These are phyloP conservation scores for Erythrophleum fordii DNA, from an alignment of 306 rosid species.

Conservation along the genomic window DNA sequence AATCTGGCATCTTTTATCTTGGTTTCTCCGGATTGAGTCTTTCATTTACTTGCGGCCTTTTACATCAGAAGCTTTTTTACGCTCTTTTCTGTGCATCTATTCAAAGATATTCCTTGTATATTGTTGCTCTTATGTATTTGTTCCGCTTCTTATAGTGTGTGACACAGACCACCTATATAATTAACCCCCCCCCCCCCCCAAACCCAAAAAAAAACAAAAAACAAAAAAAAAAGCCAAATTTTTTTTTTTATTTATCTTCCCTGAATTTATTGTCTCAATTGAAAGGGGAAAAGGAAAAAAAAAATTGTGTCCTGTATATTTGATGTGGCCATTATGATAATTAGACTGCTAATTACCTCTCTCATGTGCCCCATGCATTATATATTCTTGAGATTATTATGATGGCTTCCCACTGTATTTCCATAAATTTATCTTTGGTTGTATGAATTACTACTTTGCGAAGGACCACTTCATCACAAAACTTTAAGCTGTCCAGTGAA, in stretches of 20 bases:
- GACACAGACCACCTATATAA: neutral
- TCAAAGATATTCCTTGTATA: neutral
- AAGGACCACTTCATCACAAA: neutral
- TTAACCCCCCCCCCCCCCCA: neutral
- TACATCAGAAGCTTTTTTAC: neutral
- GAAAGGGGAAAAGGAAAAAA: neutral
- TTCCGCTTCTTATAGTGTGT: neutral
- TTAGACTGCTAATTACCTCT: neutral
- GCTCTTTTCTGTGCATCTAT: neutral
- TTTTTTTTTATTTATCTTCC: neutral
- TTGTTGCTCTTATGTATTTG: neutral
- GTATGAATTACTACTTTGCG: neutral
- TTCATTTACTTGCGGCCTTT: neutral
- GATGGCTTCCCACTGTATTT: neutral
- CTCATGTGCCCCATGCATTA: neutral
- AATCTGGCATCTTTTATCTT: neutral
- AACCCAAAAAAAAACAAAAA: no score
- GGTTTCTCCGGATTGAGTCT: neutral
- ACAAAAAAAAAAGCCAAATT: no score
- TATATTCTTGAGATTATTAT: neutral
- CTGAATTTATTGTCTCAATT: neutral
- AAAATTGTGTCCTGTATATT: neutral
- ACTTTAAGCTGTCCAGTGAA: neutral
- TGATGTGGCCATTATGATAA: neutral
- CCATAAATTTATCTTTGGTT: neutral